Percentiles rank a stretch among this genome's conserved stretches.
phyloP scores from a whole-genome alignment of 2,329 filamentous ascomycete species.

The Neofusicoccum kwambonambiense region DNA sequence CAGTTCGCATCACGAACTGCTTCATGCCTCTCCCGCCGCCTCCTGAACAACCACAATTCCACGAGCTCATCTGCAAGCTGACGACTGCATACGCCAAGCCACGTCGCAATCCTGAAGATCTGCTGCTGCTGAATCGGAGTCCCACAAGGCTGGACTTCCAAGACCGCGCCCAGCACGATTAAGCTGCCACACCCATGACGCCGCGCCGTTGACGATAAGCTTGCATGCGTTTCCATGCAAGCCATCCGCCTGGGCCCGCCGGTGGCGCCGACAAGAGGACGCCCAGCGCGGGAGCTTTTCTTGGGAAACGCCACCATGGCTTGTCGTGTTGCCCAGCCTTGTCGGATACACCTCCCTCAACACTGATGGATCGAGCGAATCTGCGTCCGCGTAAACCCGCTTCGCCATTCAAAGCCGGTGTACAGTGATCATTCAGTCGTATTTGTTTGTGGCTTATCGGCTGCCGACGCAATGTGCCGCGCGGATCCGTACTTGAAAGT shows the following conservation, averaged over 20 bases:
- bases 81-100: background rate
- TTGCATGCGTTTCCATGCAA: constrained; percentile 1
- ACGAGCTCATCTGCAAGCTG: background rate
- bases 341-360: too few relatives aligned
- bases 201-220: background rate
- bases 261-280: too few relatives aligned
- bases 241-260: background rate
- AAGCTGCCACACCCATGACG: background rate
- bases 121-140: constrained; percentile 5
- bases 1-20: background rate
- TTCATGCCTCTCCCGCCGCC: background rate
- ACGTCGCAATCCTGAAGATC: background rate
- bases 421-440: too few relatives aligned
- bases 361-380: too few relatives aligned
- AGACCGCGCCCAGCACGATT: constrained; percentile 3
- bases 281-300: too few relatives aligned
- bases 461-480: too few relatives aligned
- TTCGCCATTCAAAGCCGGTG: too few relatives aligned
- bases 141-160: background rate
- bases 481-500: too few relatives aligned
- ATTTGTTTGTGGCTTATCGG: too few relatives aligned
- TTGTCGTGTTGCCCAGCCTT: too few relatives aligned
- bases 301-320: too few relatives aligned
- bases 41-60: background rate
- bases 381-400: too few relatives aligned